phyloP scores from a whole-genome alignment of 495 filamentous ascomycete genomes.

The Trichocladium uniseriatum region DNA sequence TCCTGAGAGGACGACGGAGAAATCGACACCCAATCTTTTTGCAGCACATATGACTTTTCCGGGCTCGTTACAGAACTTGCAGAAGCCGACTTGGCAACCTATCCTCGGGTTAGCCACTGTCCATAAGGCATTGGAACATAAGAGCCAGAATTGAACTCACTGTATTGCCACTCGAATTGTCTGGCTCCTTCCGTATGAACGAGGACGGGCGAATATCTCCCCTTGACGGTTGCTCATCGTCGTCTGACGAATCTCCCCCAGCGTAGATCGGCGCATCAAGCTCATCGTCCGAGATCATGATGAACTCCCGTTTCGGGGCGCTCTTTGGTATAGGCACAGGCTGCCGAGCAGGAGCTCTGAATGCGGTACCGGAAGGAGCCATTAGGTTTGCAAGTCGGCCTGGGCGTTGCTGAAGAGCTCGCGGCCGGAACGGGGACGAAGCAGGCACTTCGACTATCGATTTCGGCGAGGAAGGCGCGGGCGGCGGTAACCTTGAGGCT shows the following conservation, averaged over 20 bases:
- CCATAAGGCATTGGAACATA: not conserved
- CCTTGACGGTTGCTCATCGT: constrained; percentile 31
- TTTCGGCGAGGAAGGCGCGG: constrained; percentile 30
- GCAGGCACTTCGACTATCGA: constrained; percentile 71
- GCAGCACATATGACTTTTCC: constrained; percentile 5
- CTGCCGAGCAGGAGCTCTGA: constrained; percentile 40
- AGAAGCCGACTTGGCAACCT: constrained; percentile 5
- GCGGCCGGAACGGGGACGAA: constrained; percentile 58
- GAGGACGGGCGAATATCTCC: constrained; percentile 65
- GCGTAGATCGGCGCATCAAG: constrained; percentile 29
- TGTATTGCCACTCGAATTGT: not conserved
- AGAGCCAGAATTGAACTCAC: not conserved
- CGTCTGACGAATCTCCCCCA: constrained; percentile 33
- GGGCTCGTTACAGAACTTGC: constrained; percentile 20
- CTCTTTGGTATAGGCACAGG: constrained; percentile 5
- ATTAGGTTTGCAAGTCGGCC: constrained; percentile 49
- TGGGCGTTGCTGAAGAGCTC: constrained; percentile 12
- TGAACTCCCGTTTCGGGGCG: constrained; percentile 20
- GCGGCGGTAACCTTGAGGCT: constrained; percentile 6
- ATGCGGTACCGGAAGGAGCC: constrained; percentile 70
- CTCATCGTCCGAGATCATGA: constrained; percentile 39
- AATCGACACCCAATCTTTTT: constrained; percentile 21
- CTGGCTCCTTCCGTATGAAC: constrained; percentile 36
- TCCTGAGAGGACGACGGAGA: constrained; percentile 15
- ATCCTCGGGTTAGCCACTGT: not conserved